Evolutionary conservation across 805 yeast genomes (phyloP), one percentile per base, ranked within the genome.

Genomic region (Kurtzmaniella cleridarum): DNA sequence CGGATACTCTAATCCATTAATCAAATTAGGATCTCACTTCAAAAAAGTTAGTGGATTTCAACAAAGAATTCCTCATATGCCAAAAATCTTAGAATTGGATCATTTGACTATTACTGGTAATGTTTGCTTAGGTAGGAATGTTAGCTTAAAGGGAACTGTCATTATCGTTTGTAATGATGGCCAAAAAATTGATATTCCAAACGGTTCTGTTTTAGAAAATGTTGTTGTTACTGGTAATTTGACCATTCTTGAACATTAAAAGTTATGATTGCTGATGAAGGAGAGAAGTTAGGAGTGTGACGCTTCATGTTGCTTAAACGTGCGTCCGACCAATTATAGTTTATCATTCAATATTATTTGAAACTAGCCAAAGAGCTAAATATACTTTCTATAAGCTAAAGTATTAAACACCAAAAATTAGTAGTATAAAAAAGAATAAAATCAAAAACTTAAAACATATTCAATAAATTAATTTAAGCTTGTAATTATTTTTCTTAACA

Each of bases 41-140:
- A 93, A 93, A 69, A 93, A 93, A 71, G 98, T 93, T 41, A 78
- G 84, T 38, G 90, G 83, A 50, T 93, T 93, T 76, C 93, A 82
- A 65, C 65, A 76, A 46, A 84, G 97, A 70, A 83, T 93, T 48
- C 81, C 95, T 30, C 95, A 90, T 59, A 93, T 93, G 80, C 98
- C 98, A 53, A 85, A 80, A 71, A 89, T 93, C 51, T 78, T 93
- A 55, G 98, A 93, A 70, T 79, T 93, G 57, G 98, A 93, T 64
- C 98, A 93, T 65, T 79, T 93, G 55, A 93, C 98, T 36, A 90
- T 93, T 49, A 93, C 98, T 39, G 98, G 98, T 66, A 91, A 93
- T 59, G 98, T 93, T 33, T 78, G 67, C 54, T 74, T 93, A 50
- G 98, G 98, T 57, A 85, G 84, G 62, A 80, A 79, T 54, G 95